Conservation (phyloP, 306 rosid genomes). For the Rosa multiflora region DNA sequence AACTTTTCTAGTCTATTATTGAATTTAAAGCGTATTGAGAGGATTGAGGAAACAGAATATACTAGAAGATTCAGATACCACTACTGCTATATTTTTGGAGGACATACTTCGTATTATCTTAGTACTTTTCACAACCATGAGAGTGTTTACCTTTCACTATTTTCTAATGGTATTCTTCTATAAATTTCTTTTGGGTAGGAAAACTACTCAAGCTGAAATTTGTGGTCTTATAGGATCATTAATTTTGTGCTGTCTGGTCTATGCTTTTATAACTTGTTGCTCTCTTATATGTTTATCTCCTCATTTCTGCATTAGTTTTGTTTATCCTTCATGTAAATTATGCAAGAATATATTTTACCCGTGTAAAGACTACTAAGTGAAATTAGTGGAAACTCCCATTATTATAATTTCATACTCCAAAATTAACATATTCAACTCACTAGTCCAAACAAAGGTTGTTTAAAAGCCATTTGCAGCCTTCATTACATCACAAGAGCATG, state of each 20-base stretch:
- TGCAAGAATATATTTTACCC: background rate
- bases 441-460: background rate
- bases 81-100: background rate
- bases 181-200: background rate
- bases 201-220: background rate
- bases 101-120: background rate
- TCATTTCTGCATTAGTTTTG: background rate
- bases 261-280: background rate
- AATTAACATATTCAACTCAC: background rate
- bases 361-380: background rate
- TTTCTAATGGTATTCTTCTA: background rate
- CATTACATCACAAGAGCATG: background rate
- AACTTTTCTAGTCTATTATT: background rate
- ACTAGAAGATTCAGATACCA: too few species aligned
- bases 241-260: background rate
- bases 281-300: background rate
- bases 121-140: background rate
- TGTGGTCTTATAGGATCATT: background rate
- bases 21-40: background rate
- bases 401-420: background rate
- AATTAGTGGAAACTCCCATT: background rate
- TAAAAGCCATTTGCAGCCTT: background rate
- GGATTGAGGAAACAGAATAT: background rate
- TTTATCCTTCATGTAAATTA: background rate
- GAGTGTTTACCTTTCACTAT: background rate